A percentile compares a stretch with the other conserved stretches of the same genome.
Conservation (phyloP, 192 early-diverging fungal species). For the Linnemannia hyalina region DNA sequence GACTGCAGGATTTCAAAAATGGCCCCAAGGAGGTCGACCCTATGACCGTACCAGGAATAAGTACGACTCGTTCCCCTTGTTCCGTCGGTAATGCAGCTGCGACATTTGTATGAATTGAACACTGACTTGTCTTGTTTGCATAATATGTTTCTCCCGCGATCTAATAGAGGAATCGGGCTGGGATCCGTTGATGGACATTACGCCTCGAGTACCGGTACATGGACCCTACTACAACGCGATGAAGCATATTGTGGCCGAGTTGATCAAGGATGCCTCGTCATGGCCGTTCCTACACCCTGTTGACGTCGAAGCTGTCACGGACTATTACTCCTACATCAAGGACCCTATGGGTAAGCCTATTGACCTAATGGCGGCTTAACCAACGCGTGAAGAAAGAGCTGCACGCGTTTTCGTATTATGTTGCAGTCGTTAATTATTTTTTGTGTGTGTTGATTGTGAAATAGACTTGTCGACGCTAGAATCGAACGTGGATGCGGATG, state of each 20-base stretch:
- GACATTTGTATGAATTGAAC: background rate
- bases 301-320: conserved; percentile 85
- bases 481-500: conserved; percentile 86
- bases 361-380: too few species aligned
- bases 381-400: background rate
- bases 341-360: conserved; percentile 90
- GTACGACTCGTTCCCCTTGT: conserved; percentile 42
- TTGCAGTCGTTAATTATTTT: background rate
- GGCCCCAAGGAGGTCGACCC: conserved; percentile 77
- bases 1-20: conserved; percentile 78
- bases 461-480: conserved; percentile 85
- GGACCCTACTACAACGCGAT: conserved; percentile 75
- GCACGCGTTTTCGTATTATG: background rate
- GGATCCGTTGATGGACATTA: conserved; percentile 88
- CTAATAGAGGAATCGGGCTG: conserved; percentile 87
- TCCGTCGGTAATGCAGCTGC: background rate
- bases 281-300: conserved; percentile 98
- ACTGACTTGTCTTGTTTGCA: background rate
- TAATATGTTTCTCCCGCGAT: background rate
- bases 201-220: conserved; percentile 60
- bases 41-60: conserved; percentile 87
- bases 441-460: conserved; percentile 37
- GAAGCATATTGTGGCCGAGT: conserved; percentile 81
- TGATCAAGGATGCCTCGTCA: conserved; percentile 80
- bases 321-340: conserved; percentile 96